Base-by-base conservation (phyloP, 768 basidiomycete species). In the Leccinum disarticulatum region DNA sequence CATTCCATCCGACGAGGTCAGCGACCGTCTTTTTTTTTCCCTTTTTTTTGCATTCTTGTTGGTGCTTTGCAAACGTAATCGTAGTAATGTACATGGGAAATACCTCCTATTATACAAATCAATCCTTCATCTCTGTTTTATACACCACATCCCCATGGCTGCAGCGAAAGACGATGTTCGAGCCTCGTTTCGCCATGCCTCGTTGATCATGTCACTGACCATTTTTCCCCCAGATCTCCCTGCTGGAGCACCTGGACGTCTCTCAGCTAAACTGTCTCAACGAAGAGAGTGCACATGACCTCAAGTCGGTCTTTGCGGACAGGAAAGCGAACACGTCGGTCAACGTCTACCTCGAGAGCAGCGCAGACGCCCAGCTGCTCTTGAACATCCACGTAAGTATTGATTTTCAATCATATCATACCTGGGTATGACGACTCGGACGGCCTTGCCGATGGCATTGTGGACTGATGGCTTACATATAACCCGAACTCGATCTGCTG, bases 341-440 rank as follows among this genome's bases (percentile, higher is more conserved):
- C 19, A n/a, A 74, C 73, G 30, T 58, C 57, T 86, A 80, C 71
- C 77, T 91, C 56, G 76, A 82, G 61, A 88, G 87, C 65, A 87
- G 91, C 68, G 83, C 81, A 2, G 90, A 91, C 63, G 90, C 87
- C 63, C 86, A 91, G 69, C 78, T 91, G 7, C 74, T 91, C 27
- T 59, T 91, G 52, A 88, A 77, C 64, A 79, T 91, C 56, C 78
- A 81, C n/a, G 88, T 89, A 66, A 64, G 84, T 35, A 6, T 49
- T 30, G 6, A 11, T 49, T n/a, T 17, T 17, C 38, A 8, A 17
- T 17, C 38, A 17, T 41, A 15, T 41, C 38, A 17, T 41, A 15
- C n/a, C 38, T 15, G 36, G 36, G 38, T 33, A 33, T 33, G 33
- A 33, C 33, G 13, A 33, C 22, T 22, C 22, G 22, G 22, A 22